These are phyloP conservation scores for Aureobasidium sp. DNA, from an alignment of 2,329 filamentous ascomycete genomes.

Conservation along the genomic window DNA sequence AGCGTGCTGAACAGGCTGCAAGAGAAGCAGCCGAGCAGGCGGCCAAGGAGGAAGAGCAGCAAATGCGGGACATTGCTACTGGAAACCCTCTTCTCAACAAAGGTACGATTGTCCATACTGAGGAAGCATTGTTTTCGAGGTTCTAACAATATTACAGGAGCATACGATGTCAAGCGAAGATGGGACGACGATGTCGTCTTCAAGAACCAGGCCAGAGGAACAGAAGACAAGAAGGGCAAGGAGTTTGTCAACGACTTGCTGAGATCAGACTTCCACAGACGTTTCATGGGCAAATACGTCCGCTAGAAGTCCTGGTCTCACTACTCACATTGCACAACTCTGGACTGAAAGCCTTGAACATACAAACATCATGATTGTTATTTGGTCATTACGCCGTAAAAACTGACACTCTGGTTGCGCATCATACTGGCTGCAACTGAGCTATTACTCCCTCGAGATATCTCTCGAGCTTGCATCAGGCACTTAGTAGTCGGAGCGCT, in stretches of 20 bases:
- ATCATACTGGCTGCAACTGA: not conserved
- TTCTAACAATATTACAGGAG: not conserved
- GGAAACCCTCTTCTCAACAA: conserved; percentile 92
- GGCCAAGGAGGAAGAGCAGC: conserved; percentile 71
- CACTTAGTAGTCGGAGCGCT: not conserved
- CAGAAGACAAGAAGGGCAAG: conserved; percentile 69
- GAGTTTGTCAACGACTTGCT: conserved; percentile 97
- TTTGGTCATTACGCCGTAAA: conserved; percentile 3
- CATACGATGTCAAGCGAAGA: conserved; percentile 76
- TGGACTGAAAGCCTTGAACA: not conserved
- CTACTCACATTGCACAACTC: not conserved
- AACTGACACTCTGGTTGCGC: not conserved
- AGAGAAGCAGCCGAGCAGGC: conserved; percentile 72
- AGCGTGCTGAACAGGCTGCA: conserved; percentile 72
- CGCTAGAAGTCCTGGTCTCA: conserved; percentile 16
- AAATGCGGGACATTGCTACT: conserved; percentile 79
- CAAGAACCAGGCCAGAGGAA: conserved; percentile 95
- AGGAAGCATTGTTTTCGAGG: too few relatives aligned
- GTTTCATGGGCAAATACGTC: conserved; percentile 64
- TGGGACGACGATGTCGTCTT: conserved; percentile 99
- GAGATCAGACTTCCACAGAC: conserved; percentile 93
- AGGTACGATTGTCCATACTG: too few relatives aligned
- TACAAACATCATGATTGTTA: not conserved
- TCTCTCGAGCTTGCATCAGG: not conserved
- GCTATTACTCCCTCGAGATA: not conserved